Evolutionary conservation across 352 stramenopile genomes (phyloP).

Genomic region (Phytophthora cactorum): DNA sequence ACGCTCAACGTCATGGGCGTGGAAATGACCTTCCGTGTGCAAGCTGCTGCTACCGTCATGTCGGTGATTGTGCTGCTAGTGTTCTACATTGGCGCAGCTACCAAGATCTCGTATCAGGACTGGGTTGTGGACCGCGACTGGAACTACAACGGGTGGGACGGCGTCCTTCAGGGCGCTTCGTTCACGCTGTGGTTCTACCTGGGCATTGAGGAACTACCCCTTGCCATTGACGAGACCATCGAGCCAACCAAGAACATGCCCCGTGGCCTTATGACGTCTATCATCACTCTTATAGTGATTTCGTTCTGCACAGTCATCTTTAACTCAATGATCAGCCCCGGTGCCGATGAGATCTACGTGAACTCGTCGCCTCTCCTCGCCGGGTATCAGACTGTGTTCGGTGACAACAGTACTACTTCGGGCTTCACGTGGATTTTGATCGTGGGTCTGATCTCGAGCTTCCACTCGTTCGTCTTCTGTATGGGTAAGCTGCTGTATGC

Average conservation of each 20-base stretch:
- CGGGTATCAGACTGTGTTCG: constrained; percentile 66
- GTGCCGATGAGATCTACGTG: constrained; percentile 49
- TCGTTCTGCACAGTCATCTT: constrained; percentile 67
- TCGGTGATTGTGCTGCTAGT: constrained; percentile 60
- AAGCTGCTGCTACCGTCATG: constrained; percentile 53
- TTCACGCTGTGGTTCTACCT: constrained; percentile 77
- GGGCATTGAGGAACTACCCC: constrained; percentile 66
- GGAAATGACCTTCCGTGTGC: constrained; percentile 69
- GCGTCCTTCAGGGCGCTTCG: constrained; percentile 55
- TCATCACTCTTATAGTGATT: constrained; percentile 55
- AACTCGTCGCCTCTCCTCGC: constrained; percentile 55
- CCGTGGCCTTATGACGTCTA: constrained; percentile 52
- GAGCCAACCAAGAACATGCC: constrained; percentile 71
- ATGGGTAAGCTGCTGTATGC: constrained; percentile 68
- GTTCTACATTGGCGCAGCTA: constrained; percentile 60
- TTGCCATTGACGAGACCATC: constrained; percentile 69
- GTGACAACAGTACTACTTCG: constrained; percentile 58
- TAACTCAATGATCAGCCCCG: constrained; percentile 63
- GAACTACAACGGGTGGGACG: constrained; percentile 61
- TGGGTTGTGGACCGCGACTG: constrained; percentile 60
- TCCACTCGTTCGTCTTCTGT: constrained; percentile 80
- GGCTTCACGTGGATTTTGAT: constrained; percentile 70
- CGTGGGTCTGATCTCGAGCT: constrained; percentile 61
- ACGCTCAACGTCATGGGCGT: constrained; percentile 61
- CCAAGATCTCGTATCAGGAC: constrained; percentile 56